phyloP scores from a whole-genome alignment of 2,329 filamentous ascomycete genomes.

The Cadophora malorum region DNA sequence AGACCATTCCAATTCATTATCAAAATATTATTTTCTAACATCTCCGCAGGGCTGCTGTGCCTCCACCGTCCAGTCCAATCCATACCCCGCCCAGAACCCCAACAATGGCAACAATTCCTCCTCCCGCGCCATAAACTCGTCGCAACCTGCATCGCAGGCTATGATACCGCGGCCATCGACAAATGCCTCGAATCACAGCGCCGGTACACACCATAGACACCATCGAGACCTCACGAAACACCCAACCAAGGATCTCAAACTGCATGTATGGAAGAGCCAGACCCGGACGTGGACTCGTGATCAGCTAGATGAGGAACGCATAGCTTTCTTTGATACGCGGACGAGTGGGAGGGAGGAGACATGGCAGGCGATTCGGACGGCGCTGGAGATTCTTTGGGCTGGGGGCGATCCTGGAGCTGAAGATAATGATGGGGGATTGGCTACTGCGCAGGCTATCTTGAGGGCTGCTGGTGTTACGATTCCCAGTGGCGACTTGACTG shows the following conservation, averaged over 20 bases:
- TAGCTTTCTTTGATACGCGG: slow-evolving; percentile 89
- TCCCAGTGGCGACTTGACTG: slow-evolving; percentile 73
- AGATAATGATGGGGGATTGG: slow-evolving; percentile 53
- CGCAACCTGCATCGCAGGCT: slow-evolving; percentile 38
- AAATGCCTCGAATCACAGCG: slow-evolving; percentile 30
- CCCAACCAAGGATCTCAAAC: slow-evolving; percentile 72
- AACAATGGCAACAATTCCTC: slow-evolving; percentile 49
- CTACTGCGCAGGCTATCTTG: slow-evolving; percentile 80
- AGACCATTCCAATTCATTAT: background rate
- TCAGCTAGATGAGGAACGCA: slow-evolving; percentile 72
- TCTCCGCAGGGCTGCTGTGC: slow-evolving; percentile 8
- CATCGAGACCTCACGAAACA: slow-evolving; percentile 59
- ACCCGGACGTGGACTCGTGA: slow-evolving; percentile 72
- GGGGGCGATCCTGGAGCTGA: slow-evolving; percentile 44
- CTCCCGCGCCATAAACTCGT: slow-evolving; percentile 58
- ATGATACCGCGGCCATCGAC: slow-evolving; percentile 33
- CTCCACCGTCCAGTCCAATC: slow-evolving; percentile 19
- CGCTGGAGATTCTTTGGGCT: slow-evolving; percentile 70
- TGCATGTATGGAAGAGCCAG: slow-evolving; percentile 69
- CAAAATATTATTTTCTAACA: background rate
- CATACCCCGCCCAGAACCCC: slow-evolving; percentile 28
- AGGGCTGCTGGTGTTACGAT: slow-evolving; percentile 78
- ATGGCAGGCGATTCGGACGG: slow-evolving; percentile 77
- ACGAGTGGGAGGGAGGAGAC: slow-evolving; percentile 79
- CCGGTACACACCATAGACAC: slow-evolving; percentile 22